These are phyloP conservation scores for Diaporthe capsici DNA, from an alignment of 2,329 filamentous ascomycete genomes.

Conservation along the genomic window DNA sequence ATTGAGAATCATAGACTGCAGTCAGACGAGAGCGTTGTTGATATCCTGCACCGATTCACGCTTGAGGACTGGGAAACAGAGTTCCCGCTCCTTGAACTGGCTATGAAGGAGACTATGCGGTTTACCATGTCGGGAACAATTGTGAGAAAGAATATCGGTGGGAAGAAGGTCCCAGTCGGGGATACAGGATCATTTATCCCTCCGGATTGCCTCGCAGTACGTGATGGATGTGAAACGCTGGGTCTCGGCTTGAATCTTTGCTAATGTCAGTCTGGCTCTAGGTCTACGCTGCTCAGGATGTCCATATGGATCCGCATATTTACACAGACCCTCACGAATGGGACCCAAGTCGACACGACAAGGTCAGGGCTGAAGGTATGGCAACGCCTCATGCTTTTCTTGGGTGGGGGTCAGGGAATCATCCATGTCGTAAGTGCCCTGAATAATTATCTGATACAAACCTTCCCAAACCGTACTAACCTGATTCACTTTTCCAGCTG, in stretches of 20 bases:
- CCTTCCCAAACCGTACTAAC: not conserved
- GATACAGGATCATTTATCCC: constrained; percentile 3
- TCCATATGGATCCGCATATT: not conserved
- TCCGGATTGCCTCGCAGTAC: constrained; percentile 1
- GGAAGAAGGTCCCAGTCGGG: constrained; percentile 15
- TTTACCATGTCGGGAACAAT: constrained; percentile 13
- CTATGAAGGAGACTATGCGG: constrained; percentile 2
- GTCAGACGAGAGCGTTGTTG: not conserved
- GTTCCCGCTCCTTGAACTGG: constrained; percentile 1
- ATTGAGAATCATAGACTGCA: not conserved
- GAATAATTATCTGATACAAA: too few species aligned
- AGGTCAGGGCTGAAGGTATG: not conserved
- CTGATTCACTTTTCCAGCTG: not conserved
- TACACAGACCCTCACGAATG: constrained; percentile 12
- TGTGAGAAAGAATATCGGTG: not conserved
- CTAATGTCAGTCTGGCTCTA: not conserved
- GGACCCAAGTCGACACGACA: constrained; percentile 3
- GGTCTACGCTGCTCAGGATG: constrained; percentile 21
- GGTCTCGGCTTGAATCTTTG: not conserved
- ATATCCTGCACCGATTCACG: not conserved
- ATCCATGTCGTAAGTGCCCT: constrained; percentile 12
- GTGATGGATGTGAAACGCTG: not conserved
- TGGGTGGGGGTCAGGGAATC: constrained; percentile 18
- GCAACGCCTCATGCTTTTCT: constrained; percentile 1
- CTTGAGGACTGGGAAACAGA: constrained; percentile 5